Conservation (phyloP, 805 yeast genomes). For the Komagataella pastoris region DNA sequence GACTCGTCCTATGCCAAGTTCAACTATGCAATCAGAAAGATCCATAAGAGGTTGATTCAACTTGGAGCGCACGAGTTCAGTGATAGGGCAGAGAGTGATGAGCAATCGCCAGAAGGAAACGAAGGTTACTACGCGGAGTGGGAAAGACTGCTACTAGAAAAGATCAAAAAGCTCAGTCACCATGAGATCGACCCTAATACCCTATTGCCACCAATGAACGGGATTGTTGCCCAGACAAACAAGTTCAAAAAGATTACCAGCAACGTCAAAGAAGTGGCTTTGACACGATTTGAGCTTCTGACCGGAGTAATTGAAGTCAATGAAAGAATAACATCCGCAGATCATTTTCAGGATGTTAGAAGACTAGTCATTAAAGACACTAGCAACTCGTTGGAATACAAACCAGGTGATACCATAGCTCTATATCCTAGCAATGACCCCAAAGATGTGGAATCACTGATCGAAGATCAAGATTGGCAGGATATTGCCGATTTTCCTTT, state of each 20-base stretch:
- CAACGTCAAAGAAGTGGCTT: constrained; percentile 14
- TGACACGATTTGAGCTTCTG: constrained; percentile 14
- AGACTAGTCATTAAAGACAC: constrained; percentile 31
- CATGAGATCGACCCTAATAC: constrained; percentile 18
- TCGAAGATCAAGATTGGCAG: constrained; percentile 65
- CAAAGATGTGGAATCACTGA: constrained; percentile 45
- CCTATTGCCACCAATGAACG: constrained; percentile 24
- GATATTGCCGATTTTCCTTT: constrained; percentile 53
- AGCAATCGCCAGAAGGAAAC: constrained; percentile 59
- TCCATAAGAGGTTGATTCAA: constrained; percentile 68
- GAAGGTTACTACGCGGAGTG: constrained; percentile 73
- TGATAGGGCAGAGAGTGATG: constrained; percentile 82
- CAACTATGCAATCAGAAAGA: constrained; percentile 76
- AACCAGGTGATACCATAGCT: constrained; percentile 75
- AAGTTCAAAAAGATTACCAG: constrained; percentile 18
- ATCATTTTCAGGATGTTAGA: constrained; percentile 88
- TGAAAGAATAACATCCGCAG: constrained; percentile 46
- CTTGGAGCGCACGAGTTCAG: constrained; percentile 69
- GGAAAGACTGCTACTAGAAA: constrained; percentile 35
- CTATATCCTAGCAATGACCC: constrained; percentile 65
- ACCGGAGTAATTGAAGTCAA: constrained; percentile 38
- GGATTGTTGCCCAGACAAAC: constrained; percentile 13
- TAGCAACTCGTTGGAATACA: constrained; percentile 19
- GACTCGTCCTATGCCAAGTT: constrained; percentile 85
- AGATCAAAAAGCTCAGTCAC: constrained; percentile 13